Percentiles rank a stretch among this genome's conserved stretches.
Evolutionary conservation across 345 rosid genomes (phyloP).

Genomic region (Pistacia atlantica): DNA sequence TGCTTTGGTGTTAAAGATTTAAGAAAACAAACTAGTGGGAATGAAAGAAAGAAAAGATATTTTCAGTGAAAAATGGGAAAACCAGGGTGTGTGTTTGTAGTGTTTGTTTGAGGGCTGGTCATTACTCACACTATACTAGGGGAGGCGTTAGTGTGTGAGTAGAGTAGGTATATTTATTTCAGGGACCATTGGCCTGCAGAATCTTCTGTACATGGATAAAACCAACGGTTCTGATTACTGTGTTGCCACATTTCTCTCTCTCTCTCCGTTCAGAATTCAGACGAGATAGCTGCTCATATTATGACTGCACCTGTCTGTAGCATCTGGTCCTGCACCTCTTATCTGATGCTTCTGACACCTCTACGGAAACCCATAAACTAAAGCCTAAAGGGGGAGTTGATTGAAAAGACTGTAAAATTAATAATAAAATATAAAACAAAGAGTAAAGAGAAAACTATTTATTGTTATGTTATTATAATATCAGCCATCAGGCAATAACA

Average conservation of each 20-base stretch:
- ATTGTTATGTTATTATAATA: not conserved
- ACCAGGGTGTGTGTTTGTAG: not conserved
- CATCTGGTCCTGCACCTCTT: conserved; percentile 52
- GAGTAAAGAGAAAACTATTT: not conserved
- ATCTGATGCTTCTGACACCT: conserved; percentile 60
- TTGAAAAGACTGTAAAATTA: conserved; percentile 28
- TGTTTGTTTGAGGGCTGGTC: not conserved
- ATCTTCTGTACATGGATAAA: conserved; percentile 61
- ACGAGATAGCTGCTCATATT: conserved; percentile 29
- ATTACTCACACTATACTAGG: not conserved
- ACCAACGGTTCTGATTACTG: conserved; percentile 62
- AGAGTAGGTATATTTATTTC: conserved; percentile 65
- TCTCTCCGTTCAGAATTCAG: not conserved
- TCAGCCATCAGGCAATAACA: not conserved
- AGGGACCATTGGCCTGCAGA: conserved; percentile 72
- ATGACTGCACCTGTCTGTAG: conserved; percentile 53
- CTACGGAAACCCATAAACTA: conserved; percentile 76
- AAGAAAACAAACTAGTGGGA: not conserved
- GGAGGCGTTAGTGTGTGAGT: not conserved
- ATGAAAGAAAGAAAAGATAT: not conserved
- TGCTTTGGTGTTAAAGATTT: not conserved
- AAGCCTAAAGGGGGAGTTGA: conserved; percentile 15
- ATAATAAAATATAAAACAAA: not conserved
- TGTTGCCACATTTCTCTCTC: conserved; percentile 28
- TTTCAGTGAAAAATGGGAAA: conserved; percentile 10